Evolutionary conservation across 208 protist species (phyloP).

Genomic region (Leishmania mexicana): DNA sequence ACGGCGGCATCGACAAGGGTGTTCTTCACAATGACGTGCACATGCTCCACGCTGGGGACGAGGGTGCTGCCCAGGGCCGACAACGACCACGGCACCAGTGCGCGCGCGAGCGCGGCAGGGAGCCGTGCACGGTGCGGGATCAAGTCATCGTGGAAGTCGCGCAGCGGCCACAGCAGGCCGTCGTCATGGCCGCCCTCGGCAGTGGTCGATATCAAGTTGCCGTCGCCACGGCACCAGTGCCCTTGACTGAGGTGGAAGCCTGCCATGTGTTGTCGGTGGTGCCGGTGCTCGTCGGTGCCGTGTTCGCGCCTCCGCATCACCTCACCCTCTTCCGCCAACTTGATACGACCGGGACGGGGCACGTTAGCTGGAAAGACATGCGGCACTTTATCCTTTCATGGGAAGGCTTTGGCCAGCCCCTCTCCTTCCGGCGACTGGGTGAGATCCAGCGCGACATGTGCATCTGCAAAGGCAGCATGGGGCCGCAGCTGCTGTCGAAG

Average conservation of each 20-base stretch:
- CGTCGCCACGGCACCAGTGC: conserved; percentile 96
- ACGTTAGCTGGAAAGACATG: conserved; percentile 70
- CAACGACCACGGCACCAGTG: background rate
- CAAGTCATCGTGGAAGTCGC: conserved; percentile 56
- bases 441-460: conserved; percentile 68
- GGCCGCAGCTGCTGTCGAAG: conserved; percentile 48
- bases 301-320: conserved; percentile 91
- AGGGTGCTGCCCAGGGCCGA: conserved; percentile 7
- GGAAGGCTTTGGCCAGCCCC: conserved; percentile 48
- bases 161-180: conserved; percentile 35
- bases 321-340: conserved; percentile 97
- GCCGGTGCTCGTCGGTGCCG: conserved; percentile 67
- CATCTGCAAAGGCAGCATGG: conserved; percentile 44
- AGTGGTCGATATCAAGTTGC: conserved; percentile 58
- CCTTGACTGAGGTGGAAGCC: conserved; percentile 91
- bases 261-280: conserved; percentile 66
- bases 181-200: conserved; percentile 61
- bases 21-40: conserved; percentile 78
- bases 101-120: conserved; percentile 4
- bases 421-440: conserved; percentile 58
- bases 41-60: conserved; percentile 40
- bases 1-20: conserved; percentile 31
- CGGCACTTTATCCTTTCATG: conserved; percentile 56
- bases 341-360: conserved; percentile 91
- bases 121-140: conserved; percentile 66